A percentile compares a stretch with the other conserved stretches of the same genome.
Conservation (phyloP, 164 flowering plant species). For the Saururus chinensis region DNA sequence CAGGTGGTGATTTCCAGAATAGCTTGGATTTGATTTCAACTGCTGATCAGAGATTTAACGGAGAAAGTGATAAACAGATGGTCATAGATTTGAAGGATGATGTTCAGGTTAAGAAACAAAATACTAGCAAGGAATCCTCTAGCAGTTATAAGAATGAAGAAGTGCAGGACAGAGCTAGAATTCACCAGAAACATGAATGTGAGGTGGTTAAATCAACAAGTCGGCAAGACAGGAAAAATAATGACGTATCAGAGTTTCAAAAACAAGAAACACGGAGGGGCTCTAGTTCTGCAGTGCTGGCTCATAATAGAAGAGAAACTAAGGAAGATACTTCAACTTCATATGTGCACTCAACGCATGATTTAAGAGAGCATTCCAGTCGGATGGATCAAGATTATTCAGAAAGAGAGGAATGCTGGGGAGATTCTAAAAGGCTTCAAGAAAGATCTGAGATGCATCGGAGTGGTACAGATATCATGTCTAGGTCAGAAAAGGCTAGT, state of each 20-base stretch:
- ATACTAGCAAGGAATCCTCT: constrained; percentile 24
- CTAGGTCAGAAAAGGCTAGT: constrained; percentile 19
- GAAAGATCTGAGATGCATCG: constrained; percentile 16
- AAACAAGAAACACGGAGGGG: constrained; percentile 13
- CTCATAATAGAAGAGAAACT: constrained; percentile 1
- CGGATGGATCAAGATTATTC: background rate
- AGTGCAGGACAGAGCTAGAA: constrained; percentile 10
- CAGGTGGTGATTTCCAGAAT: constrained; percentile 38
- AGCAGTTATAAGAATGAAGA: constrained; percentile 10
- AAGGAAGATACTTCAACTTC: constrained; percentile 4
- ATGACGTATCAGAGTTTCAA: constrained; percentile 8
- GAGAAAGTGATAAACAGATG: background rate
- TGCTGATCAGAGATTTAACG: background rate
- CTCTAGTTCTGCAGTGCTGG: constrained; percentile 15
- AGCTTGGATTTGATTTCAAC: constrained; percentile 8
- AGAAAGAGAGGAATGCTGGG: constrained; percentile 12
- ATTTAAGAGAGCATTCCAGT: background rate
- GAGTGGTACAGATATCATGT: constrained; percentile 16
- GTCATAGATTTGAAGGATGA: constrained; percentile 7
- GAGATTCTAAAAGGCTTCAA: constrained; percentile 15
- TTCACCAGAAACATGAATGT: constrained; percentile 13
- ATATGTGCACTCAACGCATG: background rate
- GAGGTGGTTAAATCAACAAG: constrained; percentile 26
- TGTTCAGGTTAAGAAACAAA: constrained; percentile 15
- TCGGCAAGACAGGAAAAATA: constrained; percentile 16